Percentiles rank a stretch among this genome's conserved stretches.
These are phyloP conservation scores for Euphorbia pulcherrima DNA, from an alignment of 345 rosid species.

Conservation along the genomic window DNA sequence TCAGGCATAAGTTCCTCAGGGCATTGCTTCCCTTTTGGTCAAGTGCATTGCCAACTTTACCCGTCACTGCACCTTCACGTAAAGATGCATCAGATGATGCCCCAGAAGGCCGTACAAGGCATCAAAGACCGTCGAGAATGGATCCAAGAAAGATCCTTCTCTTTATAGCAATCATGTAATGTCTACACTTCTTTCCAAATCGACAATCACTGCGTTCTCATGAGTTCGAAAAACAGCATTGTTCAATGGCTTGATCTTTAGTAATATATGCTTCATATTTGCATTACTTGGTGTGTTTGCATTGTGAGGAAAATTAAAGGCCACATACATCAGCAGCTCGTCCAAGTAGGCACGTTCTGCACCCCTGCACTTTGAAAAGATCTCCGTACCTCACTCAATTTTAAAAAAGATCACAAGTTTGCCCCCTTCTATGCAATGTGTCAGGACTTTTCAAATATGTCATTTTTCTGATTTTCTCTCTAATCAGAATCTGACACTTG, in stretches of 20 bases:
- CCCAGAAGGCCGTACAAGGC: conserved; percentile 61
- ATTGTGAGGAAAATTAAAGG: no score
- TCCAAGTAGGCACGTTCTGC: no score
- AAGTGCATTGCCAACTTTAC: conserved; percentile 89
- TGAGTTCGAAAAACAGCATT: not conserved
- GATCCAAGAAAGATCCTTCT: conserved; percentile 89
- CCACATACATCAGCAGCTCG: no score
- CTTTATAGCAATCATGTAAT: conserved; percentile 84
- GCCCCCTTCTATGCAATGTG: no score
- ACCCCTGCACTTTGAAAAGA: no score
- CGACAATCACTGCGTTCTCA: not conserved
- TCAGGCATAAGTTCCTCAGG: conserved; percentile 81
- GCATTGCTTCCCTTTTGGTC: conserved; percentile 98
- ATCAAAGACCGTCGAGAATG: conserved; percentile 67
- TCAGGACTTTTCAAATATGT: no score
- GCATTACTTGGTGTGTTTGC: not conserved
- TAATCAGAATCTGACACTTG: no score
- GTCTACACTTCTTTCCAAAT: not conserved
- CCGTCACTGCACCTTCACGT: conserved; percentile 91
- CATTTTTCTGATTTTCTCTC: no score
- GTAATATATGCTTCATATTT: not conserved
- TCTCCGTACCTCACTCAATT: no score
- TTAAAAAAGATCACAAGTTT: no score
- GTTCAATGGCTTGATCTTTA: not conserved
- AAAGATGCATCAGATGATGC: conserved; percentile 65